phyloP scores from a whole-genome alignment of 176 grass and related monocot species.

The Typha latifolia region DNA sequence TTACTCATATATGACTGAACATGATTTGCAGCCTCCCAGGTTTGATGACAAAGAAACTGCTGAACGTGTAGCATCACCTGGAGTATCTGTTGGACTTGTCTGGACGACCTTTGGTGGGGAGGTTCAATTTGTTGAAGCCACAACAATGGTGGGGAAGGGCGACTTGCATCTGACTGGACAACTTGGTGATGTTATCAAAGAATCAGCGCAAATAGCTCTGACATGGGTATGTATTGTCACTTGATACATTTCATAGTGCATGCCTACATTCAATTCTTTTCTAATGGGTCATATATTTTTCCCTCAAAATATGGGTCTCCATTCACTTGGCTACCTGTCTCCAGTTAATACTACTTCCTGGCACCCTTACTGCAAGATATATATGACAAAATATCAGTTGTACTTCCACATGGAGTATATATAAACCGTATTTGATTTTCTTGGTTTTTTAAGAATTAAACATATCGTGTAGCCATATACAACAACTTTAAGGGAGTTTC shows the following conservation, averaged over 20 bases:
- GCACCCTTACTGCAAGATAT: no score
- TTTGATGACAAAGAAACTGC: conserved; percentile 87
- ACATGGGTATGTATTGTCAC: conserved; percentile 56
- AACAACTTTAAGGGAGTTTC: no score
- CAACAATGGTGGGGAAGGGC: conserved; percentile 87
- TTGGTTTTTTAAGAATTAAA: no score
- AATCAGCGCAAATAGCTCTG: conserved; percentile 93
- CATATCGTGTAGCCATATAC: no score
- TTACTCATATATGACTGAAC: conserved; percentile 6
- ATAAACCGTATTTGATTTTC: no score
- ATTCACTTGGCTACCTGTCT: no score
- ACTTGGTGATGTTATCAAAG: conserved; percentile 99
- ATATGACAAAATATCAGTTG: no score
- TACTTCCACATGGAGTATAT: no score
- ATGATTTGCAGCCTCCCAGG: conserved; percentile 63
- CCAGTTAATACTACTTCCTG: no score
- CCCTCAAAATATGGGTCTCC: no score
- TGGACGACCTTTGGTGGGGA: conserved; percentile 95
- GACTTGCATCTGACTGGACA: conserved; percentile 97
- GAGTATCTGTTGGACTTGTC: conserved; percentile 84
- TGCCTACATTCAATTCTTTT: no score
- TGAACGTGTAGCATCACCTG: conserved; percentile 76
- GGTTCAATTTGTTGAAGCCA: conserved; percentile 93
- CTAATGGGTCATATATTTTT: no score
- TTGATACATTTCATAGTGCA: background rate